These are phyloP conservation scores for Eremochloa ophiuroides DNA, from an alignment of 176 grass and related monocot genomes.

Conservation along the genomic window DNA sequence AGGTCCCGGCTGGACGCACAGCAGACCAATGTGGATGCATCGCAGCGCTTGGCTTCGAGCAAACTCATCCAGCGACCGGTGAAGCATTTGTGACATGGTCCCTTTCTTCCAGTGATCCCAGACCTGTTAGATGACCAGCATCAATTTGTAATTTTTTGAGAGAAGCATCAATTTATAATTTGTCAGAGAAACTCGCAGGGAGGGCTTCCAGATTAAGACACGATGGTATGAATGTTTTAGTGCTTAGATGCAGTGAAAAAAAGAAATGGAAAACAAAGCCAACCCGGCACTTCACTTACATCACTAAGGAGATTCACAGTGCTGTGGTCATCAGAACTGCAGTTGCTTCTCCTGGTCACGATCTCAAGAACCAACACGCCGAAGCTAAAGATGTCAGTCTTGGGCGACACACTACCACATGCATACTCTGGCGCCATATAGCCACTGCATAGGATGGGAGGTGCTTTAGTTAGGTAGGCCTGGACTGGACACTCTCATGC, in stretches of 20 bases:
- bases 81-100: slow-evolving; percentile 26
- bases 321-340: not conserved
- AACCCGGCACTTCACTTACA: slow-evolving; percentile 1
- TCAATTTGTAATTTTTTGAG: not conserved
- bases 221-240: not conserved
- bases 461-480: not conserved
- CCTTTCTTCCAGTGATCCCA: slow-evolving; percentile 52
- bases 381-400: slow-evolving; percentile 56
- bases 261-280: not conserved
- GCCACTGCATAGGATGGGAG: slow-evolving; percentile 12
- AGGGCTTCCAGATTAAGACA: not conserved
- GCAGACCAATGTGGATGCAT: slow-evolving; percentile 48
- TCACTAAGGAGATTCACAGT: slow-evolving; percentile 32
- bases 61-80: not conserved
- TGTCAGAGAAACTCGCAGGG: not conserved
- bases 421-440: slow-evolving; percentile 49
- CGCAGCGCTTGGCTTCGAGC: slow-evolving; percentile 19
- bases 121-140: not conserved
- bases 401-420: slow-evolving; percentile 27
- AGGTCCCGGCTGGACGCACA: slow-evolving; percentile 47
- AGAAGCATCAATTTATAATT: not conserved
- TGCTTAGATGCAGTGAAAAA: not conserved
- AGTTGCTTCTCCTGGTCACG: slow-evolving; percentile 36
- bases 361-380: slow-evolving; percentile 50
- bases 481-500: not conserved